Percentiles rank a stretch among this genome's conserved stretches.
phyloP scores from a whole-genome alignment of 1,284 basidiomycete genomes.

The Peniophora sp. region DNA sequence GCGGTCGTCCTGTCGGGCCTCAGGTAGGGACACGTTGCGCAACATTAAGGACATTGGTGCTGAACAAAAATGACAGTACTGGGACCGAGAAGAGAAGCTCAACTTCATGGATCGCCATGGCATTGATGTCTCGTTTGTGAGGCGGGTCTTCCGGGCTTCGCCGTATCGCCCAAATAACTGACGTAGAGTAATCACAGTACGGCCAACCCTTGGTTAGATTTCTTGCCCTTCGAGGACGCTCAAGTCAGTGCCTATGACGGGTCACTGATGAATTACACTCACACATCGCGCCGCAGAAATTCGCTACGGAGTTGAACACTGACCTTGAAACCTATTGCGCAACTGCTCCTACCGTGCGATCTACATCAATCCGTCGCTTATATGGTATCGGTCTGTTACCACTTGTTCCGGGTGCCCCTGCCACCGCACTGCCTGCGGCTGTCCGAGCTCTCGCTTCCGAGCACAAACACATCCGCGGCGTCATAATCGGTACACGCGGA shows the following conservation, averaged over 20 bases:
- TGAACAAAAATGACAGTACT: constrained; percentile 46
- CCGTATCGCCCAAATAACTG: constrained; percentile 2
- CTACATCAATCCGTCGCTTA: constrained; percentile 43
- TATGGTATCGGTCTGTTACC: constrained; percentile 84
- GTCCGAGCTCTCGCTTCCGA: constrained; percentile 52
- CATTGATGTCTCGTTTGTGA: constrained; percentile 65
- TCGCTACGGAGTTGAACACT: constrained; percentile 64
- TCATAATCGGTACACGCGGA: constrained; percentile 78
- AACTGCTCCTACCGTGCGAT: constrained; percentile 39
- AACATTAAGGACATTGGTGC: not conserved
- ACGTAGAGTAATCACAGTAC: constrained; percentile 31
- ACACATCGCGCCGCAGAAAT: constrained; percentile 23
- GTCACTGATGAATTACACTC: too few relatives aligned
- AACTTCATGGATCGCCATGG: constrained; percentile 72
- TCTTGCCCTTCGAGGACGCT: constrained; percentile 64
- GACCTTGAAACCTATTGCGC: constrained; percentile 77
- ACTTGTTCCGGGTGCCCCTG: constrained; percentile 58
- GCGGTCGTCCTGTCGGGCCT: constrained; percentile 59
- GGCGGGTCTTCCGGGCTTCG: constrained; percentile 24
- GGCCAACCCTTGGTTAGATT: constrained; percentile 87
- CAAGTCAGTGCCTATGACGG: too few relatives aligned
- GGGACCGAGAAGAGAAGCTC: constrained; percentile 71
- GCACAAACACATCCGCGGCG: constrained; percentile 63
- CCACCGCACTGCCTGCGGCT: constrained; percentile 47
- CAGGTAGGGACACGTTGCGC: constrained; percentile 32